These are phyloP conservation scores for Eucalyptus pauciflora DNA, from an alignment of 345 rosid species.

Conservation along the genomic window DNA sequence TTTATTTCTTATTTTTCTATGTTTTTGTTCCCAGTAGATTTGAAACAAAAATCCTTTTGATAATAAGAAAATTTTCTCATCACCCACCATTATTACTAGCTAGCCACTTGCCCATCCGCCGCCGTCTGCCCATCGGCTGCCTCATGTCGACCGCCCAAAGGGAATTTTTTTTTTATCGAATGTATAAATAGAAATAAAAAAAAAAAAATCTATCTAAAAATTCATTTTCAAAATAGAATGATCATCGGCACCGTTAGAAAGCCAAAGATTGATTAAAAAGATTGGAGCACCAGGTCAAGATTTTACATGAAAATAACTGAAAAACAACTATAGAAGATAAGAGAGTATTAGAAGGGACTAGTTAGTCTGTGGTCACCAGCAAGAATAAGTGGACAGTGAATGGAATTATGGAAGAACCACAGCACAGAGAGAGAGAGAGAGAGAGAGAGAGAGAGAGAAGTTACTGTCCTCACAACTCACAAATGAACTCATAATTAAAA, in stretches of 20 bases:
- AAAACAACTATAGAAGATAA: background rate
- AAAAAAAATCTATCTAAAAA: no score
- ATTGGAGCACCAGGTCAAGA: background rate
- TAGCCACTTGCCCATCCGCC: no score
- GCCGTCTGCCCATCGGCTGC: no score
- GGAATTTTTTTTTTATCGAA: no score
- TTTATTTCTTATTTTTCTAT: no score
- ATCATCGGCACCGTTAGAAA: background rate
- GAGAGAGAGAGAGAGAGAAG: background rate
- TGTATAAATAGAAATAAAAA: no score
- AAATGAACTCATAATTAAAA: background rate
- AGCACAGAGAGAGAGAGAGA: background rate
- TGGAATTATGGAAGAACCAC: background rate
- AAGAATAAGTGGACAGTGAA: background rate
- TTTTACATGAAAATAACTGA: background rate
- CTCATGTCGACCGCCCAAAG: fast-evolving
- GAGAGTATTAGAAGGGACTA: background rate
- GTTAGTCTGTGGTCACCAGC: background rate
- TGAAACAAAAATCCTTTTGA: no score
- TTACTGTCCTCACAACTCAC: background rate
- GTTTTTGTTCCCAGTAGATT: no score
- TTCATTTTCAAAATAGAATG: no score
- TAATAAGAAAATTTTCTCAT: no score
- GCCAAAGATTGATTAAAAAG: background rate
- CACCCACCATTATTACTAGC: no score